A percentile compares a stretch with the other conserved stretches of the same genome.
phyloP scores from a whole-genome alignment of 1,284 basidiomycete genomes.

The Trichosporon sp. region DNA sequence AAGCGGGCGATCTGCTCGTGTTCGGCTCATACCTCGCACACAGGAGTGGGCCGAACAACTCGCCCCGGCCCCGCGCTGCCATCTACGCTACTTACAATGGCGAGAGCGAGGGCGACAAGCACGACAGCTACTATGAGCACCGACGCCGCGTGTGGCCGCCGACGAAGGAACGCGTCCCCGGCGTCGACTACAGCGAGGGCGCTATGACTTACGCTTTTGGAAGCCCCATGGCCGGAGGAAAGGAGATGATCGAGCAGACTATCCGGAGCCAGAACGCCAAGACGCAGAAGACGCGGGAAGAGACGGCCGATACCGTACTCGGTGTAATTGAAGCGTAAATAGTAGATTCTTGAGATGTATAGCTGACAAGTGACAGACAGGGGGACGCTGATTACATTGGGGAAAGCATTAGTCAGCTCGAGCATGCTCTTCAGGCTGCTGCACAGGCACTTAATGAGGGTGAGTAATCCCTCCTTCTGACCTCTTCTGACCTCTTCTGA shows the following conservation, averaged over 20 bases:
- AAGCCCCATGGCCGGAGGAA: constrained; percentile 26
- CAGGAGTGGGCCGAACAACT: constrained; percentile 35
- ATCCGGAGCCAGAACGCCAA: constrained; percentile 6
- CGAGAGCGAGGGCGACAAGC: constrained; percentile 35
- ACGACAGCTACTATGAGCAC: constrained; percentile 37
- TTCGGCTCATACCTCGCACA: constrained; percentile 42
- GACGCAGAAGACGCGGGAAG: neutral
- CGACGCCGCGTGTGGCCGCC: constrained; percentile 36
- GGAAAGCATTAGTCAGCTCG: constrained; percentile 31
- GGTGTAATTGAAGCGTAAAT: constrained; percentile 20
- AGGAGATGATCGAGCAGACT: constrained; percentile 18
- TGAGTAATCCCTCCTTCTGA: neutral
- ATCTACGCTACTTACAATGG: constrained; percentile 42
- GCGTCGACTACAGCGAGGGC: constrained; percentile 34
- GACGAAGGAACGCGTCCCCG: constrained; percentile 29
- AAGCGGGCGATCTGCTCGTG: constrained; percentile 33
- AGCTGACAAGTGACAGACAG: constrained; percentile 17
- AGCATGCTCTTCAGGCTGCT: constrained; percentile 33
- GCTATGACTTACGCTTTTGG: constrained; percentile 26
- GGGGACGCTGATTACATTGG: constrained; percentile 31
- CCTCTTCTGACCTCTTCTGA: too few relatives aligned
- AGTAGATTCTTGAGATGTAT: constrained; percentile 3
- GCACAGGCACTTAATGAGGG: constrained; percentile 14
- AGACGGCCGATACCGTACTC: constrained; percentile 15
- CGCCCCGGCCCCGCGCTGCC: constrained; percentile 27